Percentiles rank a stretch among this genome's conserved stretches.
Conservation (phyloP, 176 grass and related monocot species). For the Bromus sterilis region DNA sequence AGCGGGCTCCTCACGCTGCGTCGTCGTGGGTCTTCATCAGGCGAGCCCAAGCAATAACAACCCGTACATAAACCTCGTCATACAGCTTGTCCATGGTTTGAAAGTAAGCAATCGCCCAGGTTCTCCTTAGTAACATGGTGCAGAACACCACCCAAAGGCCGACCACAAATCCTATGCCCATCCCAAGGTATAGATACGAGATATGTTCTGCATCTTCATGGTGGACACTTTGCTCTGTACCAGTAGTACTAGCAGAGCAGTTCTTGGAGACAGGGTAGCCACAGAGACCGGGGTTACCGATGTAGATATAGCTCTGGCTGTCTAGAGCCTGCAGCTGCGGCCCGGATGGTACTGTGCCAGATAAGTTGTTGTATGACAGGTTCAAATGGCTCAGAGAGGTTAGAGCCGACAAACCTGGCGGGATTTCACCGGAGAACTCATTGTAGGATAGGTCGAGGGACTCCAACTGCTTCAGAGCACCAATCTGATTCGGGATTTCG, state of each 20-base stretch:
- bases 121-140: neutral
- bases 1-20: neutral
- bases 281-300: neutral
- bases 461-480: neutral
- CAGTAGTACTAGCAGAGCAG: neutral
- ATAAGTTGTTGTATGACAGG: neutral
- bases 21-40: neutral
- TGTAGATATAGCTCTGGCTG: neutral
- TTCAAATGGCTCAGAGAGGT: neutral
- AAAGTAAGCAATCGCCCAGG: neutral
- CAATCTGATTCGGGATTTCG: neutral
- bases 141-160: neutral
- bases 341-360: neutral
- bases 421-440: neutral
- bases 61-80: neutral
- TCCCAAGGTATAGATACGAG: neutral
- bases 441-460: neutral
- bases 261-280: neutral
- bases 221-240: rapidly evolving
- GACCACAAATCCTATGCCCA: neutral
- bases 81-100: neutral
- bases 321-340: neutral
- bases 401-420: neutral
- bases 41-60: neutral
- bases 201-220: neutral